Base-by-base conservation (phyloP, 352 stramenopile species). In the Pythium pectinolyticum region DNA sequence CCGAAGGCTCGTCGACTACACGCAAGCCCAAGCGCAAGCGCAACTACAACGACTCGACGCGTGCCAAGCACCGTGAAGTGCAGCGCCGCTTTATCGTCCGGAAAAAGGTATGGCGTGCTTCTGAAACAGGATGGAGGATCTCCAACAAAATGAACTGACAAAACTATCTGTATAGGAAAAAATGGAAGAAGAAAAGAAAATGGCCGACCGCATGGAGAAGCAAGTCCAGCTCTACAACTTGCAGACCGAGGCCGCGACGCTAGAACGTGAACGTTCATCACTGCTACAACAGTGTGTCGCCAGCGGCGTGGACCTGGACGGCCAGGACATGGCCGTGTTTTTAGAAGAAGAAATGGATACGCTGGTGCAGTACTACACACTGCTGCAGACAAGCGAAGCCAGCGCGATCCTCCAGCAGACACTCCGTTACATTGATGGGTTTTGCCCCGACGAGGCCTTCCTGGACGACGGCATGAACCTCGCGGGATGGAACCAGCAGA, bases 41-140 rank as follows among this genome's bases (percentile, higher is more conserved):
- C 48, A 65, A 63, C 31, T 73, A 73, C 66, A 69, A 57, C 37
- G 66, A 66, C 24, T 53, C 25, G 8, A 69, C 66, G 0, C 66
- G 66, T 15, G 66, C 66, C 60, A 73, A 73, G 60, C 67, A 74
- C 53, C 61, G 67, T 14, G 67, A 74, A 39, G 67, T 74, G 19
- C 67, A 74, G 48, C 67, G 67, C 11, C 67, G 67, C 7, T 74
- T 74, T 48, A 66, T 70, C 35, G 56, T 54, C n/a, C 47, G 41
- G 40, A 61, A 64, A 32, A 66, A 74, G 39, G n/a, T n/a, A n/a
- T n/a, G n/a, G n/a, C n/a, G n/a, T n/a, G n/a, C n/a, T n/a, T n/a
- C n/a, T n/a, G n/a, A n/a, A n/a, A n/a, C n/a, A n/a, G n/a, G n/a
- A n/a, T n/a, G n/a, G n/a, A n/a, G n/a, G n/a, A n/a, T n/a, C n/a